phyloP scores from a whole-genome alignment of 2,329 filamentous ascomycete genomes.

The Magnaporthiopsis rhizophila region DNA sequence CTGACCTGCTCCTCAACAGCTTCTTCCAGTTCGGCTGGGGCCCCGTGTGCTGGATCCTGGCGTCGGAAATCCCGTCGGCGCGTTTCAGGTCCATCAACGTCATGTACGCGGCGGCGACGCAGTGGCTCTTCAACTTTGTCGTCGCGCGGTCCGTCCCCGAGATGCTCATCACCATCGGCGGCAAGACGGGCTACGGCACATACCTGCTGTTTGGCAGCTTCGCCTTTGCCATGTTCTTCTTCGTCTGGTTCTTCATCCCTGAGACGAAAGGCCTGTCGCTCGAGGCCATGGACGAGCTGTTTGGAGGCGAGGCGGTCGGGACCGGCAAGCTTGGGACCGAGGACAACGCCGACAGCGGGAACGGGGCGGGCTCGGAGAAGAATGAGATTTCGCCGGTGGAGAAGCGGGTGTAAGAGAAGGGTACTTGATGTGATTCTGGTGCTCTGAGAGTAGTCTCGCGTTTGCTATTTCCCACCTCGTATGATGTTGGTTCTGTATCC shows the following conservation, averaged over 20 bases:
- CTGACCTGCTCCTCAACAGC: neutral
- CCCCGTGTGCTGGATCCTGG: constrained; percentile 52
- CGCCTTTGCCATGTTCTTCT: constrained; percentile 55
- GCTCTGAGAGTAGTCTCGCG: too few species aligned
- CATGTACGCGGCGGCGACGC: constrained; percentile 54
- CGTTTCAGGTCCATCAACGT: constrained; percentile 57
- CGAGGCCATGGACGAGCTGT: constrained; percentile 20
- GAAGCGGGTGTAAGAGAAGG: neutral
- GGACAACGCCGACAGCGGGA: neutral
- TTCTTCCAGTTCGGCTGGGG: constrained; percentile 56
- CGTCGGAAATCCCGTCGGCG: constrained; percentile 53
- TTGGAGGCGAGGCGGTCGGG: constrained; percentile 13
- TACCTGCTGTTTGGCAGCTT: constrained; percentile 59
- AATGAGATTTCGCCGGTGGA: neutral
- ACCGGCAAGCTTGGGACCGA: neutral
- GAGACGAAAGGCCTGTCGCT: constrained; percentile 52
- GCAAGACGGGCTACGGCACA: constrained; percentile 30
- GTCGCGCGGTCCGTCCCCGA: constrained; percentile 55
- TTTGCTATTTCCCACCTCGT: too few species aligned
- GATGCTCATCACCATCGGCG: constrained; percentile 37
- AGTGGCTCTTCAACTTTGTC: constrained; percentile 65
- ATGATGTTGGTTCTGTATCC: too few species aligned
- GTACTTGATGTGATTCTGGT: too few species aligned
- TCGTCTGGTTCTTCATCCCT: constrained; percentile 53
- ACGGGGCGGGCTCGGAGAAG: neutral